Evolutionary conservation across 805 yeast species (phyloP).

Genomic region (Kluyveromyces siamensis): DNA sequence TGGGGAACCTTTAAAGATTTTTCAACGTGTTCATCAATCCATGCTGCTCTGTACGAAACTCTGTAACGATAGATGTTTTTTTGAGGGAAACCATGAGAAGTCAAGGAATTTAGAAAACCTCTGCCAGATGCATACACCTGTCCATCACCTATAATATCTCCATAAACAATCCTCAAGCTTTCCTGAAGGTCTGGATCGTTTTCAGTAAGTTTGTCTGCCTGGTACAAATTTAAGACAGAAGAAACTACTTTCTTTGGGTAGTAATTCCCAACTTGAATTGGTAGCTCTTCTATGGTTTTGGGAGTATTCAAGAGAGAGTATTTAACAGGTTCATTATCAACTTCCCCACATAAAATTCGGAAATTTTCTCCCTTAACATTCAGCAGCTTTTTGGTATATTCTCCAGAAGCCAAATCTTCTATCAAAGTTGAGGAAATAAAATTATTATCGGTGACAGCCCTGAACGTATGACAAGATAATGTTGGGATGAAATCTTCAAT

Average conservation of each 20-base stretch:
- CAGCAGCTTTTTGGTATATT: conserved; percentile 16
- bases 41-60: conserved; percentile 23
- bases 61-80: conserved; percentile 23
- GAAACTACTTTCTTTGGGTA: conserved; percentile 26
- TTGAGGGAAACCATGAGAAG: conserved; percentile 7
- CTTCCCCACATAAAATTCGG: conserved; percentile 29
- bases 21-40: conserved; percentile 15
- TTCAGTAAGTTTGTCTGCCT: conserved; percentile 10
- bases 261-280: conserved; percentile 29
- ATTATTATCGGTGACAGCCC: conserved; percentile 34
- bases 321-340: conserved; percentile 26
- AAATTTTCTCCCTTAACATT: conserved; percentile 11
- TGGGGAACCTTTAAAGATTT: conserved; percentile 29
- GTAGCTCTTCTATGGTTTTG: conserved; percentile 19
- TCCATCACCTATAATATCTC: conserved; percentile 30
- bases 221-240: conserved; percentile 21
- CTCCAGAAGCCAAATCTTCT: conserved; percentile 26
- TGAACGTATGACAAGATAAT: conserved; percentile 27
- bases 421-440: conserved; percentile 28
- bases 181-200: conserved; percentile 6
- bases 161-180: conserved; percentile 22
- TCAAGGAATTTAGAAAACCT: conserved; percentile 27
- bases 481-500: conserved; percentile 21
- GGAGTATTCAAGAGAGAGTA: conserved; percentile 29
- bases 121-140: conserved; percentile 34